Evolutionary conservation across 768 basidiomycete genomes (phyloP).

Genomic region (Xerocomellus chrysenteron): DNA sequence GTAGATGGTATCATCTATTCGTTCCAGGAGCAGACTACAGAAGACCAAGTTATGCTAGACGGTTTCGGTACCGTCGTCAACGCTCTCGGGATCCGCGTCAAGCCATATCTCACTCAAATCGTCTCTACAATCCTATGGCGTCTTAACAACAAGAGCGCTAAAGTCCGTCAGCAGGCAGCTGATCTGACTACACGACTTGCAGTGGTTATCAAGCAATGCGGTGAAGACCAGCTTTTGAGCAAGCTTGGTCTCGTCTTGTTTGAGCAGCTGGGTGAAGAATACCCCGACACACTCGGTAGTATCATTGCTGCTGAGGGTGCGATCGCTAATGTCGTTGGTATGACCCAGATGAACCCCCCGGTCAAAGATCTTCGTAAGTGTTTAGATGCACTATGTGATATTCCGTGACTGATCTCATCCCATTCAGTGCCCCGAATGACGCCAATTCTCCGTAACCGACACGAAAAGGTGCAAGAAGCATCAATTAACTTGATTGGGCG

Average conservation of each 20-base stretch:
- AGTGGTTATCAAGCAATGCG: conserved; percentile 98
- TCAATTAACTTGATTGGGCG: conserved; percentile 99
- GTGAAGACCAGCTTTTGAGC: conserved; percentile 92
- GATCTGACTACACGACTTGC: conserved; percentile 95
- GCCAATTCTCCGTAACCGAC: conserved; percentile 97
- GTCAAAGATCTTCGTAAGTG: conserved; percentile 96
- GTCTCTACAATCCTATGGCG: conserved; percentile 99
- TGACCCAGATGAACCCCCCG: conserved; percentile 99
- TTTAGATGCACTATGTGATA: not conserved
- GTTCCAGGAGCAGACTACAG: conserved; percentile 99
- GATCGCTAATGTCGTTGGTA: conserved; percentile 99
- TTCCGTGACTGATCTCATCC: not conserved
- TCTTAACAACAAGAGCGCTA: conserved; percentile 98
- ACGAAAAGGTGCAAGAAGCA: conserved; percentile 99
- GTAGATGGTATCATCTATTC: conserved; percentile 99
- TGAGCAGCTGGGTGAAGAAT: conserved; percentile 98
- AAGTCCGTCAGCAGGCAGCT: conserved; percentile 99
- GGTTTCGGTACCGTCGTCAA: conserved; percentile 98
- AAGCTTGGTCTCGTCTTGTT: conserved; percentile 96
- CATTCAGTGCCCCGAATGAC: conserved; percentile 95
- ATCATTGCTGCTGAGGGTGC: conserved; percentile 99
- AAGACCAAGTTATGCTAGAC: conserved; percentile 99
- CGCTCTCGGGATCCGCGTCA: conserved; percentile 93
- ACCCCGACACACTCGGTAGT: conserved; percentile 97
- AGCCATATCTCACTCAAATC: conserved; percentile 97